Percentiles rank a stretch among this genome's conserved stretches.
Conservation (phyloP, 139 green algal species). For the Picochlorum sp. region DNA sequence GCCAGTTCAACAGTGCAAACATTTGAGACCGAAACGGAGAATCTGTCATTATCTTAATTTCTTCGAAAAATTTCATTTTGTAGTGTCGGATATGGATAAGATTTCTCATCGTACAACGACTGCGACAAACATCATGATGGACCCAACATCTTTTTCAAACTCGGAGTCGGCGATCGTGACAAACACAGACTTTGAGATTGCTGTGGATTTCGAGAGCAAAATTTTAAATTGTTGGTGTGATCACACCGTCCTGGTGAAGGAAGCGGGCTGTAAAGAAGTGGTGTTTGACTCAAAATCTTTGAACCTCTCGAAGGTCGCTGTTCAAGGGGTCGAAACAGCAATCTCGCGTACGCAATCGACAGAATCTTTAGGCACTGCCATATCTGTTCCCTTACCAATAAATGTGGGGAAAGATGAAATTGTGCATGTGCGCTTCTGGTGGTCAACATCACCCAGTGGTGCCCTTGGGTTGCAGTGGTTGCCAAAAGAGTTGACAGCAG, state of each 20-base stretch:
- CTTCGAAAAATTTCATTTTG: no score
- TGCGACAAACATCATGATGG: background rate
- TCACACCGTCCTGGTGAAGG: conserved; percentile 6
- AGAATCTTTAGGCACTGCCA: background rate
- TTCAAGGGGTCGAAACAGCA: conserved; percentile 7
- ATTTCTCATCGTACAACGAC: no score
- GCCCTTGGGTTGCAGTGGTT: conserved; percentile 70
- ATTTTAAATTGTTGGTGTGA: conserved; percentile 9
- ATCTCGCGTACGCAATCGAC: conserved; percentile 1
- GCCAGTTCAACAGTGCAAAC: no score
- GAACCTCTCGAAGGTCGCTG: conserved; percentile 14
- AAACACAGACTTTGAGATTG: conserved; percentile 16
- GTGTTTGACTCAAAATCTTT: conserved; percentile 52
- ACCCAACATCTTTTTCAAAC: conserved; percentile 10
- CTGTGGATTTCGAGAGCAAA: conserved; percentile 27
- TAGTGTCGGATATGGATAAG: no score
- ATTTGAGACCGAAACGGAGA: no score
- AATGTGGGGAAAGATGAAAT: background rate
- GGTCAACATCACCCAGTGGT: conserved; percentile 34
- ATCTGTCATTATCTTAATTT: no score
- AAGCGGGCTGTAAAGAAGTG: conserved; percentile 13
- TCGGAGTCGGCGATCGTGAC: background rate
- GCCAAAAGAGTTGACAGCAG: conserved; percentile 60
- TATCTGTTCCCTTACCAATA: conserved; percentile 7
- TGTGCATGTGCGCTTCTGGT: conserved; percentile 3